Evolutionary conservation across 208 protist genomes (phyloP).

Genomic region (Leishmania tropica): DNA sequence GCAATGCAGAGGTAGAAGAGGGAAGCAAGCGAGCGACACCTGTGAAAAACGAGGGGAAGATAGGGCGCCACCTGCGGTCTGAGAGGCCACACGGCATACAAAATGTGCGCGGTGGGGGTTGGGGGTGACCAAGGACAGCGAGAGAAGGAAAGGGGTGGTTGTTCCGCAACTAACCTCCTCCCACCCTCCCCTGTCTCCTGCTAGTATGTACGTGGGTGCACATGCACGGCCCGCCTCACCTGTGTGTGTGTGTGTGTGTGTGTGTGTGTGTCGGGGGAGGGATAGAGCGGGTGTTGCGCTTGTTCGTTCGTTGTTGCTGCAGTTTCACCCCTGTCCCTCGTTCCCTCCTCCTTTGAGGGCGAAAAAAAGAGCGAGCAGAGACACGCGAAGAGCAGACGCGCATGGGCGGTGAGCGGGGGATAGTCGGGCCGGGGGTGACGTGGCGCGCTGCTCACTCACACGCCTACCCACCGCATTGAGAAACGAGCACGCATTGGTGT

Average conservation of each 20-base stretch:
- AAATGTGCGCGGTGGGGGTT: background rate
- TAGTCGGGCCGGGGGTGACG: background rate
- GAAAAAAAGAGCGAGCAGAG: constrained; percentile 2
- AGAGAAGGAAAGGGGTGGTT: background rate
- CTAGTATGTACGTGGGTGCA: background rate
- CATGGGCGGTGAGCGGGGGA: background rate
- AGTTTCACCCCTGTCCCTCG: background rate
- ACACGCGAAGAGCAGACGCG: background rate
- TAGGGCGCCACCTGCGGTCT: background rate
- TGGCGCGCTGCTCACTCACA: background rate
- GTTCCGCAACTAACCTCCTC: background rate
- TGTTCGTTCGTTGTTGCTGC: background rate
- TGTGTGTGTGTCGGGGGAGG: background rate
- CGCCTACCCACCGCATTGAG: background rate
- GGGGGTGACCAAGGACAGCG: background rate
- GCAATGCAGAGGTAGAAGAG: background rate
- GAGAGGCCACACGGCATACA: background rate
- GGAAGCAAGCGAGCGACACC: background rate
- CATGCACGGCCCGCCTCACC: background rate
- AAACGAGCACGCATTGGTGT: background rate
- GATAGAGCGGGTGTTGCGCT: background rate
- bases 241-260: background rate
- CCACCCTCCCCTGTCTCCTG: background rate
- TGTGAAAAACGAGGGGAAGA: background rate
- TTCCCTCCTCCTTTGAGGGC: background rate